phyloP scores from a whole-genome alignment of 225 moss, liverwort and hornwort species.

The Sphagnum contortum region DNA sequence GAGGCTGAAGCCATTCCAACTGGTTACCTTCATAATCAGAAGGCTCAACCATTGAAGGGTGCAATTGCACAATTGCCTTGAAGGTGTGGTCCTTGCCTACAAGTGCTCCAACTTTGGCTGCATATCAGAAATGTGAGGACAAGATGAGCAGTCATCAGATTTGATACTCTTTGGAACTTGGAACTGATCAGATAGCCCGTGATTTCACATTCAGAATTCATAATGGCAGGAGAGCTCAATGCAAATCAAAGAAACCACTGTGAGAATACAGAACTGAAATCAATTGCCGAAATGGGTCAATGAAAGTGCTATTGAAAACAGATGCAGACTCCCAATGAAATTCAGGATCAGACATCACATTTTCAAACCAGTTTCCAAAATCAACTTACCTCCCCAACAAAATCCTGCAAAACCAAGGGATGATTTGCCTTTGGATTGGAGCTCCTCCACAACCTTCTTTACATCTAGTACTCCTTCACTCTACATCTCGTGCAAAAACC shows the following conservation, averaged over 20 bases:
- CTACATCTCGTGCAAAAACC: neutral
- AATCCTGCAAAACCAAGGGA: constrained; percentile 1
- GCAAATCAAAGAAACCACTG: neutral
- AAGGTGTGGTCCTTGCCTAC: neutral
- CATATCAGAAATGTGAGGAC: neutral
- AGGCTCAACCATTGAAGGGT: constrained; percentile 1
- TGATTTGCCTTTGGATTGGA: neutral
- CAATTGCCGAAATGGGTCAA: no score
- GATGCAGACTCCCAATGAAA: neutral
- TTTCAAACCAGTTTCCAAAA: neutral
- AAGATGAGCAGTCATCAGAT: no score
- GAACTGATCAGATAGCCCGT: neutral
- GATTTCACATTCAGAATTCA: neutral
- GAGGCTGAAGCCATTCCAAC: neutral
- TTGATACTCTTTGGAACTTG: no score
- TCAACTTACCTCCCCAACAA: constrained; percentile 4
- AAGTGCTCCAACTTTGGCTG: constrained; percentile 3
- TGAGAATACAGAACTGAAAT: no score
- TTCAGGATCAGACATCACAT: neutral
- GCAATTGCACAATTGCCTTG: neutral
- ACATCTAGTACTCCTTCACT: neutral
- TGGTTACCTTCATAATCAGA: constrained; percentile 4
- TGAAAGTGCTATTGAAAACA: neutral
- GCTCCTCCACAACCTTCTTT: neutral
- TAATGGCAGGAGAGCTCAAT: neutral